Percentiles rank a stretch among this genome's conserved stretches.
Conservation (phyloP, 768 basidiomycete species). For the Trametes cinnabarina region DNA sequence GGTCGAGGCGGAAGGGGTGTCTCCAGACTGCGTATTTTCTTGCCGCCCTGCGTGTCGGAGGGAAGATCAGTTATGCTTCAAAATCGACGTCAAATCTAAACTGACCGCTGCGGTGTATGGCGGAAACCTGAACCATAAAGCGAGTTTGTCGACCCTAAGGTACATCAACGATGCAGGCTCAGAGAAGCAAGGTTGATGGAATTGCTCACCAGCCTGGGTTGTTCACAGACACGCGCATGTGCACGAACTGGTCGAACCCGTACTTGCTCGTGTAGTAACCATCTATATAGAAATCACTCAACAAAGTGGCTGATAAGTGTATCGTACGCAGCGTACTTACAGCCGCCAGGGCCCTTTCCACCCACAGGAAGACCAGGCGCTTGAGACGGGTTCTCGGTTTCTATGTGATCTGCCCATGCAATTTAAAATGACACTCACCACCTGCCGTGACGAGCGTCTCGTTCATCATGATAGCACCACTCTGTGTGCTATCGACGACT, state of each 20-base stretch:
- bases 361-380: constrained; percentile 70
- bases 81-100: neutral
- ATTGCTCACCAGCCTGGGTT: constrained; percentile 36
- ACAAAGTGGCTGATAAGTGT: too few species aligned
- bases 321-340: constrained; percentile 37
- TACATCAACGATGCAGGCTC: neutral
- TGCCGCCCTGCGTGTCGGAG: neutral
- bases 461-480: constrained; percentile 70
- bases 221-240: constrained; percentile 55
- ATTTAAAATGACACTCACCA: constrained; percentile 37
- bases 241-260: constrained; percentile 76
- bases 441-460: constrained; percentile 61
- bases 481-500: constrained; percentile 71
- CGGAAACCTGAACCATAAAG: constrained; percentile 35
- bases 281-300: too few species aligned
- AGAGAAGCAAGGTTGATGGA: neutral
- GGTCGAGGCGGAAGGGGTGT: neutral
- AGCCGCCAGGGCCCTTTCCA: constrained; percentile 66
- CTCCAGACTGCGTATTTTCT: neutral
- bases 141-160: constrained; percentile 30
- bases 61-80: neutral
- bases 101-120: constrained; percentile 28
- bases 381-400: too few species aligned
- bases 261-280: constrained; percentile 72
- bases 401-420: too few species aligned